Conservation (phyloP, 2,329 filamentous ascomycete genomes). For the Meredithiella fracta region DNA sequence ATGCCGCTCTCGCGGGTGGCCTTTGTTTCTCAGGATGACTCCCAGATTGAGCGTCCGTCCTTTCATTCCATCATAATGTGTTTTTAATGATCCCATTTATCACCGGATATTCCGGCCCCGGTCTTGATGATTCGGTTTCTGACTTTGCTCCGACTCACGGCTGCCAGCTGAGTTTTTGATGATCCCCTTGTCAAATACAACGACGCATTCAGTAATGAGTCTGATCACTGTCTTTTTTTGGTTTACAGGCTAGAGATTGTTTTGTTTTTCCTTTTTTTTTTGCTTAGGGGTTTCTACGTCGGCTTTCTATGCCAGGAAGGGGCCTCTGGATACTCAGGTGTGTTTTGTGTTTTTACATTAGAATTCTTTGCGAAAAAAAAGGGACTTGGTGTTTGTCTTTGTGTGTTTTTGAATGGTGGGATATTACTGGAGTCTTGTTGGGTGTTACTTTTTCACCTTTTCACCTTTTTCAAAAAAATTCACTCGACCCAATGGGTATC, state of each 20-base stretch:
- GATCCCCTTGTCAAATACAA: neutral
- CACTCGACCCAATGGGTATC: neutral
- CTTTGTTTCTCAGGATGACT: neutral
- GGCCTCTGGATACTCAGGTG: neutral
- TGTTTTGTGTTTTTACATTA: constrained; percentile 2
- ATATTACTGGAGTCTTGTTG: constrained; percentile 8
- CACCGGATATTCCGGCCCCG: constrained; percentile 1
- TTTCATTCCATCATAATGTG: constrained; percentile 4
- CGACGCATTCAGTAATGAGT: no score
- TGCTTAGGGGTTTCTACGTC: neutral
- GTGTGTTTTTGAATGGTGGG: neutral
- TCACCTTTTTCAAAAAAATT: no score
- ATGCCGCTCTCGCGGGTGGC: constrained; percentile 1
- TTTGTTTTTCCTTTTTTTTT: constrained; percentile 7
- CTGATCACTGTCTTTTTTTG: no score
- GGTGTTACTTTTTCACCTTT: neutral
- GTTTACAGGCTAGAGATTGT: neutral
- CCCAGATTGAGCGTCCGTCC: neutral
- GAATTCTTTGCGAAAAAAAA: constrained; percentile 4
- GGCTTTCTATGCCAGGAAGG: constrained; percentile 8
- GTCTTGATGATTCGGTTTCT: neutral
- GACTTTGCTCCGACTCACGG: neutral
- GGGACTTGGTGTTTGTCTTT: neutral
- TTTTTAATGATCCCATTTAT: constrained; percentile 5
- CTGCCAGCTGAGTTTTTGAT: no score